These are phyloP conservation scores for Nicotiana sylvestris DNA, from an alignment of 257 asterid genomes.

Conservation along the genomic window DNA sequence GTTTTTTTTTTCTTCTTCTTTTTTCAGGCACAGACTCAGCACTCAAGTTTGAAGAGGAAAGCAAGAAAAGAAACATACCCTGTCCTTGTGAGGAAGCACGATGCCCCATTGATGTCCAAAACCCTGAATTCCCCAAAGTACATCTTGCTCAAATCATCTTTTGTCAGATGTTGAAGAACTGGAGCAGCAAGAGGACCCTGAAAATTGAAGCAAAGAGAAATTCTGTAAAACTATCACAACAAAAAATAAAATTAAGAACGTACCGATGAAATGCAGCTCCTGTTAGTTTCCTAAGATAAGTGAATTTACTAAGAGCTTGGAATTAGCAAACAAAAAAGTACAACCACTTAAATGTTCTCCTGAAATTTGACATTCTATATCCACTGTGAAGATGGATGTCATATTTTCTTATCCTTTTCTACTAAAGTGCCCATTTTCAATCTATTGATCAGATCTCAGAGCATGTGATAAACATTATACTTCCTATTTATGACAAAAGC, in stretches of 20 bases:
- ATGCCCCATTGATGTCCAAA: conserved; percentile 71
- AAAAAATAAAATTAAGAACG: neutral
- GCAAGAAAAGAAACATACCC: conserved; percentile 50
- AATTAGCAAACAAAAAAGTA: neutral
- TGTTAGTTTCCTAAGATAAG: neutral
- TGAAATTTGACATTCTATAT: neutral
- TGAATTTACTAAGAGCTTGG: neutral
- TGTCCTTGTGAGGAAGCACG: conserved; percentile 90
- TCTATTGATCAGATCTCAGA: neutral
- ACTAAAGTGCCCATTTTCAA: neutral
- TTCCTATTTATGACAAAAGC: neutral
- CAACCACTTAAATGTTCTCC: neutral
- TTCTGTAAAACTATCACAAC: neutral
- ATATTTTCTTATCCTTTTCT: neutral
- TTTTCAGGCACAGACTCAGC: neutral
- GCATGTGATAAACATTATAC: neutral
- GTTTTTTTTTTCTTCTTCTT: neutral
- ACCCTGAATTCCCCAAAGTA: conserved; percentile 81
- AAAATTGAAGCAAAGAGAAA: conserved; percentile 19
- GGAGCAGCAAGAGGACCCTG: conserved; percentile 99
- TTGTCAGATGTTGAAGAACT: conserved; percentile 80
- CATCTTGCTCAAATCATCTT: conserved; percentile 83
- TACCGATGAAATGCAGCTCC: neutral
- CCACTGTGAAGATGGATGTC: neutral
- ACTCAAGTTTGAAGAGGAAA: neutral